These are phyloP conservation scores for Hygrophila difformis DNA, from an alignment of 257 asterid genomes.

Conservation along the genomic window DNA sequence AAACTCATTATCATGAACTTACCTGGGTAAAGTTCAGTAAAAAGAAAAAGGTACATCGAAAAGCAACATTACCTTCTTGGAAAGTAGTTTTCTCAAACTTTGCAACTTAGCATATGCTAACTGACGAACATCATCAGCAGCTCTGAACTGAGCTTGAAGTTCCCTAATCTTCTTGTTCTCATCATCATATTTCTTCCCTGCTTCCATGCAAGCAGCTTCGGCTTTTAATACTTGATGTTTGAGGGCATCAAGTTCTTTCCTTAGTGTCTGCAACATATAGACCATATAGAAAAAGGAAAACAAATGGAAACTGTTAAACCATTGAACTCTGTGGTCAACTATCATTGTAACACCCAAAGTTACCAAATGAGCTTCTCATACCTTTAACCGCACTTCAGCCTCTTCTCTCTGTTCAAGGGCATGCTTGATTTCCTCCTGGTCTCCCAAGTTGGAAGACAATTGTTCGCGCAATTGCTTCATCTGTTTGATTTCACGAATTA, in stretches of 20 bases:
- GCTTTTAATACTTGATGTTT: constrained; percentile 51
- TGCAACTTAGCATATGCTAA: constrained; percentile 59
- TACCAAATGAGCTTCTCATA: constrained; percentile 15
- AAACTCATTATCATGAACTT: background rate
- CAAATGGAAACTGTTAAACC: background rate
- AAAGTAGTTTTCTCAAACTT: constrained; percentile 48
- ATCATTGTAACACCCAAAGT: constrained; percentile 1
- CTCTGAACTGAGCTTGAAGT: constrained; percentile 53
- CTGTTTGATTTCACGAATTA: constrained; percentile 84
- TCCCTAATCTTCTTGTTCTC: constrained; percentile 62
- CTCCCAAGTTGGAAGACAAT: constrained; percentile 72
- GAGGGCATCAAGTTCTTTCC: constrained; percentile 72
- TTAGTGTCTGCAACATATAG: constrained; percentile 58
- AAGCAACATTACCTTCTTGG: constrained; percentile 49
- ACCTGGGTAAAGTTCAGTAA: background rate
- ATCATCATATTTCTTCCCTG: constrained; percentile 49
- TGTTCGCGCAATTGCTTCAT: constrained; percentile 85
- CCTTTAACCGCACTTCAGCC: constrained; percentile 78
- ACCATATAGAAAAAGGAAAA: too few species aligned
- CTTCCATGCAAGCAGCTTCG: constrained; percentile 51
- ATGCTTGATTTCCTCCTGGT: constrained; percentile 78
- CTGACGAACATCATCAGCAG: constrained; percentile 85
- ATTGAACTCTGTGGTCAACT: too few species aligned
- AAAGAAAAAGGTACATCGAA: constrained; percentile 7
- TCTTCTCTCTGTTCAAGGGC: constrained; percentile 71